Conservation (phyloP, 1,139 yeast genomes). For the Debaryomyces coudertii region DNA sequence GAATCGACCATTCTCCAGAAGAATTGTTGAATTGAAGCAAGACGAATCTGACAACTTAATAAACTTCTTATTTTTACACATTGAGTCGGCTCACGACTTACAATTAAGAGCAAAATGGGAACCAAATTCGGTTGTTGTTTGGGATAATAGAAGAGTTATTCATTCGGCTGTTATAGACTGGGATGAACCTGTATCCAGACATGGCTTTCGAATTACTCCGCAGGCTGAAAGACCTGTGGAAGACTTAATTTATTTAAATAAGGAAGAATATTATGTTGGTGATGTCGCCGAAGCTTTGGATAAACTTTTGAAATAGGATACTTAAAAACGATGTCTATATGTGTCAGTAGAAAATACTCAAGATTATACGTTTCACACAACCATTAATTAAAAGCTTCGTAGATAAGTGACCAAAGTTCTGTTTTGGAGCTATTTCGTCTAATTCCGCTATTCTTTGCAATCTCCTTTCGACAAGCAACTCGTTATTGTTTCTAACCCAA, state of each 20-base stretch:
- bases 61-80: constrained; percentile 36
- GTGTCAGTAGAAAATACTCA: not conserved
- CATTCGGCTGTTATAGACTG: constrained; percentile 57
- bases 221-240: constrained; percentile 55
- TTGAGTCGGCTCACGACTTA: constrained; percentile 41
- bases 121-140: constrained; percentile 54
- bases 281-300: constrained; percentile 42
- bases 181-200: constrained; percentile 53
- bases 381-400: too few species aligned
- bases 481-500: constrained; percentile 42
- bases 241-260: constrained; percentile 37
- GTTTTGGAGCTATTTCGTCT: too few species aligned
- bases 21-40: constrained; percentile 41
- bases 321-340: not conserved
- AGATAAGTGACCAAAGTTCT: too few species aligned
- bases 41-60: constrained; percentile 36
- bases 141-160: constrained; percentile 60
- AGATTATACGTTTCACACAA: too few species aligned
- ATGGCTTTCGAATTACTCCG: constrained; percentile 68
- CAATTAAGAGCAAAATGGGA: constrained; percentile 63
- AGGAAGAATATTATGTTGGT: constrained; percentile 40
- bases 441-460: not conserved
- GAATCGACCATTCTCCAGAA: constrained; percentile 39
- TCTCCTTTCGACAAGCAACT: constrained; percentile 27
- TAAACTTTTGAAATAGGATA: not conserved